Conservation (phyloP, 805 yeast genomes). For the Yarrowia phangngaensis region DNA sequence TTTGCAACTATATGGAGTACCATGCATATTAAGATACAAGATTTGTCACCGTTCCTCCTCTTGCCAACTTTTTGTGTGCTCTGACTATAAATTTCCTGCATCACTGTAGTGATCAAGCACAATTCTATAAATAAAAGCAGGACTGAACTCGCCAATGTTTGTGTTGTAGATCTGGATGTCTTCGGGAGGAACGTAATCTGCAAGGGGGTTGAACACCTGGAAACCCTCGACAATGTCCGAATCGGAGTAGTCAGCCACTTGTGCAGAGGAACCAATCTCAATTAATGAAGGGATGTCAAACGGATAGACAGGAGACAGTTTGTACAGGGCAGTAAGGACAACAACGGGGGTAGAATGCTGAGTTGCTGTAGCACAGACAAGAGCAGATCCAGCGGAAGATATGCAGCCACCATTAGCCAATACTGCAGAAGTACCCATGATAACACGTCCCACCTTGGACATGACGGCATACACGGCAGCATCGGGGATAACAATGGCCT, state of each 20-base stretch:
- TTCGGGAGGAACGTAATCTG: constrained; percentile 91
- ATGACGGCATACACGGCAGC: constrained; percentile 89
- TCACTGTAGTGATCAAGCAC: constrained; percentile 90
- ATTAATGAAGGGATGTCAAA: constrained; percentile 77
- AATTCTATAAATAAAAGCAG: constrained; percentile 90
- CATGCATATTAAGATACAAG: too few species aligned
- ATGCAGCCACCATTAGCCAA: constrained; percentile 96
- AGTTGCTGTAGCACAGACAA: constrained; percentile 93
- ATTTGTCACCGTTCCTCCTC: too few species aligned
- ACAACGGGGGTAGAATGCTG: constrained; percentile 95
- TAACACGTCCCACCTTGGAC: constrained; percentile 95
- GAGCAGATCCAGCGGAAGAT: constrained; percentile 83
- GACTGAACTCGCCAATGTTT: constrained; percentile 93
- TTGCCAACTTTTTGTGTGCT: too few species aligned
- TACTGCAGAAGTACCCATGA: constrained; percentile 86
- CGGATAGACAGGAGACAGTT: constrained; percentile 89
- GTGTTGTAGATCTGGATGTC: constrained; percentile 91
- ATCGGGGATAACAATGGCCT: constrained; percentile 88
- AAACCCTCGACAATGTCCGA: constrained; percentile 64
- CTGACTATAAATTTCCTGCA: constrained; percentile 50
- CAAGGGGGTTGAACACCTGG: constrained; percentile 80
- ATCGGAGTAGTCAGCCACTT: constrained; percentile 73
- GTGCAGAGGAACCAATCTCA: constrained; percentile 92
- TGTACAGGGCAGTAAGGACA: constrained; percentile 90
- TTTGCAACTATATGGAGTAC: too few species aligned